A percentile compares a stretch with the other conserved stretches of the same genome.
phyloP scores from a whole-genome alignment of 2,329 filamentous ascomycete genomes.

The Hypoxylon sp. region DNA sequence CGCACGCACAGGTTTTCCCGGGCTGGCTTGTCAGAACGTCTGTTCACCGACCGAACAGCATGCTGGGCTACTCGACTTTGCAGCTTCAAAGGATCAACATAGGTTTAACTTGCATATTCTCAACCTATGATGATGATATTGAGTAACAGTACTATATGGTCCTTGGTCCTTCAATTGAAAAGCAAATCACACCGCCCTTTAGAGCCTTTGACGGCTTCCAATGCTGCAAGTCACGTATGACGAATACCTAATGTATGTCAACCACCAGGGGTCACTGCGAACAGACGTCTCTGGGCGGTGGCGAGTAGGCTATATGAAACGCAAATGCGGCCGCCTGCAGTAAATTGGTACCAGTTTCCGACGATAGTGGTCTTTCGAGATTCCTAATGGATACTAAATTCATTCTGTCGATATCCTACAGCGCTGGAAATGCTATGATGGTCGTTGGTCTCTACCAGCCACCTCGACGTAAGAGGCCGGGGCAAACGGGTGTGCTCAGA shows the following conservation, averaged over 20 bases:
- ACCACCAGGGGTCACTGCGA: conserved; percentile 23
- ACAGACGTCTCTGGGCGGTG: conserved; percentile 39
- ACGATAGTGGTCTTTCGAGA: conserved; percentile 20
- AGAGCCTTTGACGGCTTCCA: conserved; percentile 3
- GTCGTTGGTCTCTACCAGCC: conserved; percentile 13
- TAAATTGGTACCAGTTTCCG: conserved; percentile 21
- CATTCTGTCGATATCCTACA: background rate
- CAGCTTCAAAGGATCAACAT: conserved; percentile 20
- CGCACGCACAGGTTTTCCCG: conserved; percentile 17
- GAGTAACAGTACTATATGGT: conserved; percentile 4
- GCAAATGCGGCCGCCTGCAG: conserved; percentile 35
- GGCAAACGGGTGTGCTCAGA: conserved; percentile 31
- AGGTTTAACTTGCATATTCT: conserved; percentile 2
- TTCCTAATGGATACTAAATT: conserved; percentile 23
- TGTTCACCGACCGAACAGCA: conserved; percentile 24
- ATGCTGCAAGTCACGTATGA: conserved; percentile 31
- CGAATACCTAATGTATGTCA: conserved; percentile 28
- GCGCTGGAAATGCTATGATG: background rate
- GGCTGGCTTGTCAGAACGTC: conserved; percentile 28
- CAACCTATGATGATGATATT: background rate
- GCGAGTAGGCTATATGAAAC: conserved; percentile 39
- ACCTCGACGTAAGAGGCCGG: conserved; percentile 7
- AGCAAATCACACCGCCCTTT: conserved; percentile 33
- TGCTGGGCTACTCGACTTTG: background rate
- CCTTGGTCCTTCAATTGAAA: conserved; percentile 22